Evolutionary conservation across 495 filamentous ascomycete species (phyloP).

Genomic region (Penicillium fimorum): DNA sequence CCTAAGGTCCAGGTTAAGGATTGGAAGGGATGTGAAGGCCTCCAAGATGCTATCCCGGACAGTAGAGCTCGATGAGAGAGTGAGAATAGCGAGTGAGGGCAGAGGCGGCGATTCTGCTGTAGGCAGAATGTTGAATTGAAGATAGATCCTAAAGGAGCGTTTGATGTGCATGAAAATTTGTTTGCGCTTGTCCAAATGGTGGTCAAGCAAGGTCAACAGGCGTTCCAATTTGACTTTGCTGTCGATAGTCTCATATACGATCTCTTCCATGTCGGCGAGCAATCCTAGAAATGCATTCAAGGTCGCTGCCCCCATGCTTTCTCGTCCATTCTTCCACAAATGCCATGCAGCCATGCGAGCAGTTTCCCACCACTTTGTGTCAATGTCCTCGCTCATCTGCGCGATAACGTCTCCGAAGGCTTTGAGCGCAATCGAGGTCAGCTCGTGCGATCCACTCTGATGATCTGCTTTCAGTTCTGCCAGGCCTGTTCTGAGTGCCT

Average conservation of each 20-base stretch:
- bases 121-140: constrained; percentile 28
- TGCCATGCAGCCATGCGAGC: constrained; percentile 62
- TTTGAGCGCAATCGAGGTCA: constrained; percentile 50
- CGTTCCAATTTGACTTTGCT: constrained; percentile 28
- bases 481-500: constrained; percentile 45
- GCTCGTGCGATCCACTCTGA: constrained; percentile 54
- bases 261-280: constrained; percentile 38
- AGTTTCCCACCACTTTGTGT: constrained; percentile 50
- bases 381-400: constrained; percentile 19
- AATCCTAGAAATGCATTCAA: constrained; percentile 48
- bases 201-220: constrained; percentile 29
- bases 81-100: constrained; percentile 49
- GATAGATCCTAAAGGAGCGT: constrained; percentile 36
- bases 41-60: constrained; percentile 47
- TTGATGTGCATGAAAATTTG: constrained; percentile 28
- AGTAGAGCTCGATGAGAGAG: constrained; percentile 60
- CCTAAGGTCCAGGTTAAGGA: constrained; percentile 48
- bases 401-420: constrained; percentile 45
- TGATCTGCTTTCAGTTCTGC: constrained; percentile 50
- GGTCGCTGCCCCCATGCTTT: constrained; percentile 63
- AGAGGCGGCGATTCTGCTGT: constrained; percentile 16
- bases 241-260: constrained; percentile 13
- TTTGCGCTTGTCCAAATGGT: constrained; percentile 31
- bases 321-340: constrained; percentile 59
- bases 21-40: constrained; percentile 24